phyloP scores from a whole-genome alignment of 306 rosid genomes.

The Macrotyloma uniflorum region DNA sequence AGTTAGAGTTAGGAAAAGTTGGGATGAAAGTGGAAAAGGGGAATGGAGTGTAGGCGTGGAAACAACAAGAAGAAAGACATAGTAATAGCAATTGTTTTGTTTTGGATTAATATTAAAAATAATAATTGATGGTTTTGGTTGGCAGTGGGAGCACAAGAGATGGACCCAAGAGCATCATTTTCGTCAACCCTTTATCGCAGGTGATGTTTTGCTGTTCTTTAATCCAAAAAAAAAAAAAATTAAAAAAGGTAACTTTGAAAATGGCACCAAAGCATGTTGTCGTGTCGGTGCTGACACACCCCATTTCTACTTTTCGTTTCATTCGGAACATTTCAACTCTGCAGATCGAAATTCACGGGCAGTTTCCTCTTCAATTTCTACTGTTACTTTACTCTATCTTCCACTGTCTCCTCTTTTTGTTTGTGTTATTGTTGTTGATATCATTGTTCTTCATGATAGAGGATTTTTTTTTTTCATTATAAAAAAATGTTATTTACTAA shows the following conservation, averaged over 20 bases:
- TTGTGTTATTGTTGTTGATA: not conserved
- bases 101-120: not conserved
- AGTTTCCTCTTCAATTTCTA: not conserved
- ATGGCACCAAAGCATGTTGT: conserved; percentile 40
- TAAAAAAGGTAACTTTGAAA: conserved; percentile 38
- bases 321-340: not conserved
- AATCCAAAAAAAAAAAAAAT: conserved; percentile 17
- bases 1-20: conserved; percentile 10
- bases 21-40: conserved; percentile 4
- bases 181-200: conserved; percentile 30
- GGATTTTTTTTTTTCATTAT: too few species aligned
- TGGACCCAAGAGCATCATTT: conserved; percentile 26
- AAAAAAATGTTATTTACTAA: too few species aligned
- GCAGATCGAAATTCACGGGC: conserved; percentile 30
- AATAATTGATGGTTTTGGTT: conserved; percentile 20
- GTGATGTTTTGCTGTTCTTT: conserved; percentile 26
- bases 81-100: not conserved
- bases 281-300: conserved; percentile 42
- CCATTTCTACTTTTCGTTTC: not conserved
- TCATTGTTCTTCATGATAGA: too few species aligned
- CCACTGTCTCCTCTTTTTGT: not conserved
- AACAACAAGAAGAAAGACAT: conserved; percentile 36
- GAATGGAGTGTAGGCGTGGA: conserved; percentile 20
- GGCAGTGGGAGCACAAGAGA: conserved; percentile 29
- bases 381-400: not conserved